Evolutionary conservation across 2,329 filamentous ascomycete genomes (phyloP), one percentile per base, ranked within the genome.

Genomic region (Nemania bipapillata): DNA sequence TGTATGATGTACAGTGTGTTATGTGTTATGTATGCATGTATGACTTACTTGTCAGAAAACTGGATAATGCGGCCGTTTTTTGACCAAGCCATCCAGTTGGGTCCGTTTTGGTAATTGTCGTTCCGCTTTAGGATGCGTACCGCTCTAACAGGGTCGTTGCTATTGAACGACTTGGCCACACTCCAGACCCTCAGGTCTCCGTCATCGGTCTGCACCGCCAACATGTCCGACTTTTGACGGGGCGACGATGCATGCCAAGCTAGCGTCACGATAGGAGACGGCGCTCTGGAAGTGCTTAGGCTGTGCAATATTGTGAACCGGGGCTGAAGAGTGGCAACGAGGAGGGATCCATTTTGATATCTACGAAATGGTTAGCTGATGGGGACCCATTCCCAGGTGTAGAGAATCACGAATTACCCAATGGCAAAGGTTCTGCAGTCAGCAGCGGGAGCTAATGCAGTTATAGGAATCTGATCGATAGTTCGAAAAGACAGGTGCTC

Each of bases 31-130:
- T 55, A 65, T 68, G 65, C 42, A 59, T 53, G 65, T 52, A 64
- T 65, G 47, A 59, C 92, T 83, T 85, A 97, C 94, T 91, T 90
- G 81, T 97, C 93, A 4, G 92, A 92, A 80, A 90, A 94, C 81
- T 99, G 96, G 71, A 99, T 90, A 72, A 99, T 94, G 73, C 94
- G 91, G 45, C 96, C 96, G 82, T 97, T 98, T 82, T 97, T 98
- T 0, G 96, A 98, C 96, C 96, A 99, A 22, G 90, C 92, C 85
- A 97, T 94, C 96, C 96, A 99, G 78, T 97, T 97, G 42, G 92
- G 91, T 1, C 93, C 93, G 2, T 89, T 82, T 37, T 89, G 83
- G 73, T 87, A 90, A 72, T 90, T 90, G 69, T 97, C 94, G 7
- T 90, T 90, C 74, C 92, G 87, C 79, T 93, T 95, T 56, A 99